These are phyloP conservation scores for Lodderomyces jiufengensis DNA, from an alignment of 1,139 yeast genomes.

Conservation along the genomic window DNA sequence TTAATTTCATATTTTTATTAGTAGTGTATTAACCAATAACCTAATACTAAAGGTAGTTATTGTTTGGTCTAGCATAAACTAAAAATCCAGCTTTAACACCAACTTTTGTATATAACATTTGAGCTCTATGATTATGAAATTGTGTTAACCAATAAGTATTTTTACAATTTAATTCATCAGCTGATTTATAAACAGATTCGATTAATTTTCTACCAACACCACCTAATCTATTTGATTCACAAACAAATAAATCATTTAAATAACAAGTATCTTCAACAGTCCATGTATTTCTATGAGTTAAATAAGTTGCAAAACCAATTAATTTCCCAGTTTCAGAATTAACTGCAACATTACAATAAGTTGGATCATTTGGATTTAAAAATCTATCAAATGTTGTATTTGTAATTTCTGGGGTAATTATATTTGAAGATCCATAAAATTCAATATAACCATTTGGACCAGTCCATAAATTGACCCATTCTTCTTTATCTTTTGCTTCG, in stretches of 20 bases:
- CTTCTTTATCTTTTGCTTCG: slow-evolving; percentile 34
- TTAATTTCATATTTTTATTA: too few relatives aligned
- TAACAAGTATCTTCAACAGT: slow-evolving; percentile 39
- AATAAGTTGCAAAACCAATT: slow-evolving; percentile 42
- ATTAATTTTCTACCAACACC: slow-evolving; percentile 52
- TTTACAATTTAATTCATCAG: slow-evolving; percentile 39
- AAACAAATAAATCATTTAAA: slow-evolving; percentile 48
- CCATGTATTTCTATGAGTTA: slow-evolving; percentile 52
- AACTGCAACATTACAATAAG: slow-evolving; percentile 45
- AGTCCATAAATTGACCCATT: slow-evolving; percentile 42
- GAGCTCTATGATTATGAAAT: slow-evolving; percentile 55
- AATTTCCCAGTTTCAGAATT: slow-evolving; percentile 20
- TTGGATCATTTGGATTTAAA: slow-evolving; percentile 40
- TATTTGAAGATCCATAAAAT: slow-evolving; percentile 39
- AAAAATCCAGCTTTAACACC: slow-evolving; percentile 46
- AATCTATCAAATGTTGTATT: slow-evolving; percentile 44
- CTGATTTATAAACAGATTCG: slow-evolving; percentile 45
- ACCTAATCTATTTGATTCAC: slow-evolving; percentile 31
- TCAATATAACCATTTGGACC: slow-evolving; percentile 39
- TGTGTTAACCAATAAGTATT: slow-evolving; percentile 58
- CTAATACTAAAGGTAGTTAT: too few relatives aligned
- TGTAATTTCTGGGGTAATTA: slow-evolving; percentile 33
- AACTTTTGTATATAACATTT: slow-evolving; percentile 52
- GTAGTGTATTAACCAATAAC: too few relatives aligned
- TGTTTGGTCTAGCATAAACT: slow-evolving; percentile 22